Percentiles rank a stretch among this genome's conserved stretches.
These are phyloP conservation scores for Digitaria exilis DNA, from an alignment of 202 grass and related monocot genomes.

Conservation along the genomic window DNA sequence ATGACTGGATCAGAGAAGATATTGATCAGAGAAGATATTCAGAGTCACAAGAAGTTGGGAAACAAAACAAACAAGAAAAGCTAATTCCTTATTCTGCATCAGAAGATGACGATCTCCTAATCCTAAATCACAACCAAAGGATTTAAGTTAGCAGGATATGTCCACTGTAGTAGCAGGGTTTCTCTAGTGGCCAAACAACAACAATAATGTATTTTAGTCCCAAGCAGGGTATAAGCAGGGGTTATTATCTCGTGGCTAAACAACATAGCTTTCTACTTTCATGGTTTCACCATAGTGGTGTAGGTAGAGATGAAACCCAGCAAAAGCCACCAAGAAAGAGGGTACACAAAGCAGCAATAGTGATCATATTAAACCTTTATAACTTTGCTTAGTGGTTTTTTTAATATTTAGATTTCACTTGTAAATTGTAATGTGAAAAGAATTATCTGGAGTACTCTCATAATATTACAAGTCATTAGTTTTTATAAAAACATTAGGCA, in stretches of 20 bases:
- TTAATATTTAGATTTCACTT: constrained; percentile 1
- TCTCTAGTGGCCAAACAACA: constrained; percentile 6
- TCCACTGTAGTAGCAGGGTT: not conserved
- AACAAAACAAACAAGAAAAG: constrained; percentile 25
- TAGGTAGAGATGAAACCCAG: not conserved
- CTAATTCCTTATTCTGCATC: not conserved
- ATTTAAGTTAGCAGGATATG: not conserved
- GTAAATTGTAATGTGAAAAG: not conserved
- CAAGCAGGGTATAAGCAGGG: not conserved
- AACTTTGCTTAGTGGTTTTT: not conserved
- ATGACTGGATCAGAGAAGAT: constrained; percentile 59
- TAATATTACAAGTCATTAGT: not conserved
- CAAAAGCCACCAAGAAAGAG: not conserved
- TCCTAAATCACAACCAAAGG: not conserved
- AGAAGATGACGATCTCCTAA: not conserved
- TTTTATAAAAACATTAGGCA: not conserved
- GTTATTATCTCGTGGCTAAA: not conserved
- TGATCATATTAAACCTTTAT: not conserved
- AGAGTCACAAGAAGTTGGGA: constrained; percentile 15
- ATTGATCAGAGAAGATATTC: too few species aligned
- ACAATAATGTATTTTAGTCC: not conserved
- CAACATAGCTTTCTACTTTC: too few species aligned
- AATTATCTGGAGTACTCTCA: not conserved
- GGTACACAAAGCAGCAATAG: not conserved
- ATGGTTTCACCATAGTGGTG: too few species aligned